Evolutionary conservation across 306 rosid species (phyloP).

Genomic region (Alnus glutinosa): DNA sequence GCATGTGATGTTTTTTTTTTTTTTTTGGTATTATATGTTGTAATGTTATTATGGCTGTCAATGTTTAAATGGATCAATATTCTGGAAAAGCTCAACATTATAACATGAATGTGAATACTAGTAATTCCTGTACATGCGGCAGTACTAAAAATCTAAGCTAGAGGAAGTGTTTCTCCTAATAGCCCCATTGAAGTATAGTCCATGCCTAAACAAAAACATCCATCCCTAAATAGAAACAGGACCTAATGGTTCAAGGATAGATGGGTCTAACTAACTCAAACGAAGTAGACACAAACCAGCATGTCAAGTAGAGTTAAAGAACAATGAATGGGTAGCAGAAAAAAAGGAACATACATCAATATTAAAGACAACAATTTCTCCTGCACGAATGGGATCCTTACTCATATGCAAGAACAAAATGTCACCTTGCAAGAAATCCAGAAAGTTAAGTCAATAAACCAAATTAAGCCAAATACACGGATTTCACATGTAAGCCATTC

Average conservation of each 20-base stretch:
- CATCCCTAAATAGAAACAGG: neutral
- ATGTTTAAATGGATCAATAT: no score
- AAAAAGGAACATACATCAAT: conserved; percentile 44
- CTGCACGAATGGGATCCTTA: conserved; percentile 64
- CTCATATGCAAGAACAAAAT: conserved; percentile 65
- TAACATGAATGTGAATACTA: no score
- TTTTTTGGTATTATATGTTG: no score
- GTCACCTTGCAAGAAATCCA: conserved; percentile 54
- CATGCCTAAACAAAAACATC: neutral
- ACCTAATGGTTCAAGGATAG: neutral
- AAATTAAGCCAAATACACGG: neutral
- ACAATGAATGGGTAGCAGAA: neutral
- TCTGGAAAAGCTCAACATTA: no score
- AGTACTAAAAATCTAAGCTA: no score
- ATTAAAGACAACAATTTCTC: conserved; percentile 71
- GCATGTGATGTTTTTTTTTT: no score
- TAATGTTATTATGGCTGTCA: no score
- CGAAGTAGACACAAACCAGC: neutral
- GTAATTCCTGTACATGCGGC: no score
- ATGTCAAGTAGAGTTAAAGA: neutral
- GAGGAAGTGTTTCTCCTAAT: neutral
- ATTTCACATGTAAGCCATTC: neutral
- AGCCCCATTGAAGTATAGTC: neutral
- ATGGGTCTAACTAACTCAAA: neutral
- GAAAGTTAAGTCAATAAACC: conserved; percentile 11